phyloP scores from a whole-genome alignment of 1,139 yeast genomes.

The Kodamaea suecica region DNA sequence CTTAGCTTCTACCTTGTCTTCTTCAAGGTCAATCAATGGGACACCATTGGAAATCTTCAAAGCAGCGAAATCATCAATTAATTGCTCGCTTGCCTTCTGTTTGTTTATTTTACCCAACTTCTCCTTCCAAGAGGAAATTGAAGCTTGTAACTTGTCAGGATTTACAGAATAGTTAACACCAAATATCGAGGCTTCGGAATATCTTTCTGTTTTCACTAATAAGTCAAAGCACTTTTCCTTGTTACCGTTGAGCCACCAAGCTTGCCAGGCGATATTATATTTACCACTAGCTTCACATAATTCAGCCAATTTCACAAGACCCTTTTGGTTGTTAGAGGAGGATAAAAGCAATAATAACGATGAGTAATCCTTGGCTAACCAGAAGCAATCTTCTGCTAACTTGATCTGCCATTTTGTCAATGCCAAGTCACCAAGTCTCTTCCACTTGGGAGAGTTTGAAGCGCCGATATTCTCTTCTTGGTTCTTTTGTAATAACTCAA shows the following conservation, averaged over 20 bases:
- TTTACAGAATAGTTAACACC: constrained; percentile 71
- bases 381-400: constrained; percentile 77
- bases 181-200: constrained; percentile 81
- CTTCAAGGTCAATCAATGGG: constrained; percentile 34
- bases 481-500: constrained; percentile 57
- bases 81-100: constrained; percentile 57
- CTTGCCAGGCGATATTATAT: constrained; percentile 88
- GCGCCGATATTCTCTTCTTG: constrained; percentile 45
- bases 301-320: constrained; percentile 59
- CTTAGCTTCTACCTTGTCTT: constrained; percentile 10
- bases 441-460: constrained; percentile 65
- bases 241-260: constrained; percentile 85
- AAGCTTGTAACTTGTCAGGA: constrained; percentile 35
- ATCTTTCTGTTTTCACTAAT: constrained; percentile 65
- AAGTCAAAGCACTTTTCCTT: constrained; percentile 61
- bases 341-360: constrained; percentile 81
- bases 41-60: constrained; percentile 18
- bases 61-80: constrained; percentile 38
- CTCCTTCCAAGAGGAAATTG: constrained; percentile 66
- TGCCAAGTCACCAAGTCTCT: constrained; percentile 85
- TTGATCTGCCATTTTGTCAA: constrained; percentile 73
- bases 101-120: constrained; percentile 52
- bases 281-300: constrained; percentile 69
- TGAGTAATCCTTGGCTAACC: constrained; percentile 76
- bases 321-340: constrained; percentile 67